Evolutionary conservation across 2,329 filamentous ascomycete species (phyloP), one percentile per base, ranked within the genome.

Genomic region (Trichoderma asperellum): DNA sequence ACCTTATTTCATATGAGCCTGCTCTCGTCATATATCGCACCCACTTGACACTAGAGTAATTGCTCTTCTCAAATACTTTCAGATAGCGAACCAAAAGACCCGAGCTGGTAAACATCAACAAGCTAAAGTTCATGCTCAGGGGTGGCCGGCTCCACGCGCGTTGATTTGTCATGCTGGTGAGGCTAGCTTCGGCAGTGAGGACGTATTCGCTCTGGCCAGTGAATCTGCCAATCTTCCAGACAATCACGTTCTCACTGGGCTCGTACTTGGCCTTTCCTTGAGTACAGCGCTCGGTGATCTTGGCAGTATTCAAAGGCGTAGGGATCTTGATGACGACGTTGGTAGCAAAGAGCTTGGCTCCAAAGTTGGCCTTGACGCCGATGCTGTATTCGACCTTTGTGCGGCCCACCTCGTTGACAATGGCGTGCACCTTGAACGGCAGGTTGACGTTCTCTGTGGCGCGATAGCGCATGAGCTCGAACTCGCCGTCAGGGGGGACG

Each of bases 361-460:
- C 94, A 77, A 97, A 99, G 82, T 99, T 99, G 73, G 96, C 94
- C 77, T 96, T 94, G 77, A 99, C 94, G 66, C 94, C 94, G 76
- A 99, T 97, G 83, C 93, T 97, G 84, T 98, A 99, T 81, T 99
- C 96, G 71, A 99, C 96, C 81, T 97, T 98, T 53, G 93, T 96
- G 77, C 96, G 96, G 73, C 96, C 95, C 70, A 98, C 88, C 81
- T 99, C 96, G 78, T 97, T 97, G 77, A 99, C 96, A 74, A 99
- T 99, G 73, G 95, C 95, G 78, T 99, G 96, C 11, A 99, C 94
- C 80, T 97, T 98, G 87, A 99, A 99, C 0, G 96, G 96, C 18
- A 99, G 85, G 78, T 99, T 99, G 78, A 99, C 95, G 77, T 99
- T 99, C 80, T 99, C 96, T 29, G 95, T 98, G 12, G 96, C 94